Conservation (phyloP, 1,284 basidiomycete genomes). For the Ceratorhiza oryzae-sativae region DNA sequence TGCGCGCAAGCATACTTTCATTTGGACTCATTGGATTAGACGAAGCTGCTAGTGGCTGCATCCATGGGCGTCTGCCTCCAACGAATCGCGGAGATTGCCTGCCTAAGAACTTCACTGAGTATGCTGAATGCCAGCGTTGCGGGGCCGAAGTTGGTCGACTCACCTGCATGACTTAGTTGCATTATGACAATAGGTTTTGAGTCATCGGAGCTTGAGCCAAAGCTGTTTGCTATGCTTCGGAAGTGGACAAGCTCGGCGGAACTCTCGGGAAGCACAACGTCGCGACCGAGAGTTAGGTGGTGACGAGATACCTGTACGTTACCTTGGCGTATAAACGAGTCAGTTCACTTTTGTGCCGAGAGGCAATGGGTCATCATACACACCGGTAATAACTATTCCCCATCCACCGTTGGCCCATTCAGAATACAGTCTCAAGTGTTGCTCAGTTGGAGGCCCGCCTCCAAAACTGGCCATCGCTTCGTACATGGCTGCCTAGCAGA, state of each 20-base stretch:
- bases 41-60: slow-evolving; percentile 76
- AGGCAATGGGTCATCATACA: slow-evolving; percentile 26
- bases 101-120: slow-evolving; percentile 55
- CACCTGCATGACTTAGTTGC: slow-evolving; percentile 76
- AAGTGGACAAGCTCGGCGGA: slow-evolving; percentile 47
- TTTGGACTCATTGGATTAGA: slow-evolving; percentile 61
- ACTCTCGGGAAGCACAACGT: slow-evolving; percentile 70
- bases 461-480: slow-evolving; percentile 75
- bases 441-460: slow-evolving; percentile 75
- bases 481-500: slow-evolving; percentile 76
- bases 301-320: slow-evolving; percentile 79
- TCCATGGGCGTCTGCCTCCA: slow-evolving; percentile 68
- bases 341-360: neutral
- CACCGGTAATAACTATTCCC: slow-evolving; percentile 88
- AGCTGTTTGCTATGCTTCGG: slow-evolving; percentile 47
- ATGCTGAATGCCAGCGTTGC: neutral
- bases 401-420: slow-evolving; percentile 80
- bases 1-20: slow-evolving; percentile 52
- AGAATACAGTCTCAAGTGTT: slow-evolving; percentile 73
- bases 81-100: slow-evolving; percentile 81
- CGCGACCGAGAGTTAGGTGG: slow-evolving; percentile 83
- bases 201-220: slow-evolving; percentile 49
- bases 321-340: slow-evolving; percentile 51
- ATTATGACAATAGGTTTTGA: slow-evolving; percentile 63
- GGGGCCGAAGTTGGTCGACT: neutral